Evolutionary conservation across 176 grass and related monocot genomes (phyloP), one percentile per base, ranked within the genome.

Genomic region (Bromus sterilis): DNA sequence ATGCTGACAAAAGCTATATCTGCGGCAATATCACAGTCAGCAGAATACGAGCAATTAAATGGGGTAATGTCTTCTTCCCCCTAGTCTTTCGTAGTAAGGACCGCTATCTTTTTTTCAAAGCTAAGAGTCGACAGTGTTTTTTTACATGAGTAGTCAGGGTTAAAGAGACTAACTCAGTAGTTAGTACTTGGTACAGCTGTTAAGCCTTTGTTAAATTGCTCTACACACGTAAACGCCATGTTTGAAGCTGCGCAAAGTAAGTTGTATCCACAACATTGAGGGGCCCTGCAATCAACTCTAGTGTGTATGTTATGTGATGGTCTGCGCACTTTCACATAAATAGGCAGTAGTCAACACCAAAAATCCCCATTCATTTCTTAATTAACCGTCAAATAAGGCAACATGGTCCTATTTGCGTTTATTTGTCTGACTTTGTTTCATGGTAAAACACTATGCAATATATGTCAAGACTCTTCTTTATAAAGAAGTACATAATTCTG

Each of bases 1-100:
- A 93, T 98, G 83, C 89, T 98, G 74, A 90, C 85, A 63, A 91
- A 87, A 78, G 94, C 90, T 76, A 88, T 98, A 83, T 98, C 95
- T 73, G 78, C n/a, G 11, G 84, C 90, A 33, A 91, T 98, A 73
- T 88, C 85, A 49, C 84, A 87, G 75, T 91, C 90, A 43, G 41
- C 88, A 76, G 89, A 98, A 76, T 89, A 91, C 11, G 88, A 98
- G 32, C 90, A 89, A 58, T 86, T 91, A 58, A 91, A 89, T 78
- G 76, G 83, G 90, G 96, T 98, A 90, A 67, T 9, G 16, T 87
- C 24, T 4, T 7, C 37, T 70, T 6, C 32, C 64, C n/a, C 63
- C 32, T 61, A 16, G 63, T n/a, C 9, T 5, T 28, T 9, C 48
- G 34, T 51, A 75, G 14, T 41, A 35, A 76, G 25, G 63, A 66